phyloP scores from a whole-genome alignment of 805 yeast species.

The Saccharomycopsis fodiens region DNA sequence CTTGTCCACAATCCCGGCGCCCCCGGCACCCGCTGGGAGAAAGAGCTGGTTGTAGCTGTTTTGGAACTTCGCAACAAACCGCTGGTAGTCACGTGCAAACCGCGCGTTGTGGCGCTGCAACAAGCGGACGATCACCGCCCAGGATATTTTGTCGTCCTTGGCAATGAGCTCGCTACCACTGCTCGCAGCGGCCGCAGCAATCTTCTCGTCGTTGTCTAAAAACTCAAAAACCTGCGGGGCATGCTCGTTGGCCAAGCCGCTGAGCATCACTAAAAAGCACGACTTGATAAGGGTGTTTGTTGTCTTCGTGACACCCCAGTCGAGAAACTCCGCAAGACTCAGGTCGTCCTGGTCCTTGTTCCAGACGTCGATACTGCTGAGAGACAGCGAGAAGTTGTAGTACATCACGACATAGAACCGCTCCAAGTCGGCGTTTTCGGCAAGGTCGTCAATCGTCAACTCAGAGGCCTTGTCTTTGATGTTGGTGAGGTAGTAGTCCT shows the following conservation, averaged over 20 bases:
- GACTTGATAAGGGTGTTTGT: constrained; percentile 71
- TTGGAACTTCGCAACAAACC: constrained; percentile 15
- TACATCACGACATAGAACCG: constrained; percentile 53
- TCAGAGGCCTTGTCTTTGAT: constrained; percentile 25
- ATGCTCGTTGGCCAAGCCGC: constrained; percentile 44
- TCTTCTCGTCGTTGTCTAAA: constrained; percentile 25
- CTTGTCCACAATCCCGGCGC: background rate
- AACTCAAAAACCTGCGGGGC: constrained; percentile 47
- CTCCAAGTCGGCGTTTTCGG: constrained; percentile 79
- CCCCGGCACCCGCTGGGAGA: constrained; percentile 7
- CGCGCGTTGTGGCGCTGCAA: constrained; percentile 7
- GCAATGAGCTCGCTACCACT: background rate
- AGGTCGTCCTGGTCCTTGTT: constrained; percentile 30
- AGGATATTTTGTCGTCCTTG: constrained; percentile 2
- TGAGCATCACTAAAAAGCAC: constrained; percentile 69
- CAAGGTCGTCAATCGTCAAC: constrained; percentile 51
- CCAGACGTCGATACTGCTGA: background rate
- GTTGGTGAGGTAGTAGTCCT: constrained; percentile 23
- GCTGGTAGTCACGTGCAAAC: constrained; percentile 7
- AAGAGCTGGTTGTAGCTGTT: constrained; percentile 15
- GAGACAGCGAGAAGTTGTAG: constrained; percentile 1
- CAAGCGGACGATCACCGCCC: constrained; percentile 7
- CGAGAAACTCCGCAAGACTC: constrained; percentile 69
- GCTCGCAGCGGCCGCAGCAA: background rate
- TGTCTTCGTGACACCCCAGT: constrained; percentile 81